Evolutionary conservation across 2,329 filamentous ascomycete species (phyloP), one percentile per base, ranked within the genome.

Genomic region (Trichoderma polysporum): DNA sequence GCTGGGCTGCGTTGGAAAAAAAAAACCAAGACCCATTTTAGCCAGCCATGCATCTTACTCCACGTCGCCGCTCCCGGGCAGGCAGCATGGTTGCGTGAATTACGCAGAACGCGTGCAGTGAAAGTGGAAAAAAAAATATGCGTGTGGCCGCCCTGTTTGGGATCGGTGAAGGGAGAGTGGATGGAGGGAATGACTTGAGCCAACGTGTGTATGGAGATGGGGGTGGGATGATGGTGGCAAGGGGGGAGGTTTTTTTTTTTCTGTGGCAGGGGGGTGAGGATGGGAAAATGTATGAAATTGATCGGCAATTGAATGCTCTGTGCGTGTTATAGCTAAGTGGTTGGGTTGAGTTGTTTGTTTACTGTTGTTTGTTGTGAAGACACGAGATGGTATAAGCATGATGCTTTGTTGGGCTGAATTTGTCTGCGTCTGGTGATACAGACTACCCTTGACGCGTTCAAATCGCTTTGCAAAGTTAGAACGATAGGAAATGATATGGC

Each of bases 1-100:
- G 61, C 58, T 61, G 58, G 47, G 47, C 33, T 27, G 25, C 22
- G 25, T n/a, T 70, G 77, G 2, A 8, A 59, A 12, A 10, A 47
- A 33, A 17, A 5, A 60, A 6, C 25, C 45, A 33, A 47, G 37
- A 13, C 31, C 29, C 29, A 49, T 49, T 47, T 65, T 39, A 50
- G 39, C 41, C 41, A 58, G 29, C 53, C 62, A 65, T 41, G 62
- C 62, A 65, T 65, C 31, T 65, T 58, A 19, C 62, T 65, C 53
- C 62, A 65, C 62, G 52, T 65, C 29, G 52, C 39, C 25, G 10
- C 10, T 47, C 37, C 27, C 35, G 49, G 27, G 29, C 29, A 45
- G 33, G 52, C 41, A 19, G 37, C n/a, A 17, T 37, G 37, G 29
- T n/a, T 58, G 62, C 53, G 39, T 65, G 25, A 41, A 65, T 39